Conservation (phyloP, 768 basidiomycete genomes). For the Leccinellum rugosiceps region DNA sequence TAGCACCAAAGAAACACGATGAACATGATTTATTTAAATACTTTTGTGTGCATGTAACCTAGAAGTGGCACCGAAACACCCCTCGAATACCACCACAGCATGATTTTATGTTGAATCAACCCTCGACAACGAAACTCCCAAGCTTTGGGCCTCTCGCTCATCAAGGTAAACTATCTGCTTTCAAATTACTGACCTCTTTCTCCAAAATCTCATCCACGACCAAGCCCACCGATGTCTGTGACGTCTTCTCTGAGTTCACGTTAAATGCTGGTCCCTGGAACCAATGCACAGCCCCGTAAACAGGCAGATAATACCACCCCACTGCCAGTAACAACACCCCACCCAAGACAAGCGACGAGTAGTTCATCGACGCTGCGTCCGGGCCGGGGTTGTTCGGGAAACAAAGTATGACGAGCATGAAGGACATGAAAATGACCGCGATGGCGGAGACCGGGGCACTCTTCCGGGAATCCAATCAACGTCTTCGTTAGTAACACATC, state of each 20-base stretch:
- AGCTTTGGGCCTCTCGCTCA: too few relatives aligned
- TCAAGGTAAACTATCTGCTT: neutral
- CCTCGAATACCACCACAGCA: too few relatives aligned
- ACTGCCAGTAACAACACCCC: constrained; percentile 56
- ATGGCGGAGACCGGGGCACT: constrained; percentile 50
- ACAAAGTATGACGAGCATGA: constrained; percentile 57
- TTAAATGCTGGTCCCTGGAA: constrained; percentile 59
- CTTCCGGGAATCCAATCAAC: constrained; percentile 25
- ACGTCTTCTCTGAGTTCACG: constrained; percentile 23
- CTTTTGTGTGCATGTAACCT: too few relatives aligned
- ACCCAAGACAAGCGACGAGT: constrained; percentile 60
- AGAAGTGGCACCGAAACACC: too few relatives aligned
- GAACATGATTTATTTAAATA: too few relatives aligned
- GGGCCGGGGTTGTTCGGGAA: constrained; percentile 55
- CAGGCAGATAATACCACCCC: constrained; percentile 63
- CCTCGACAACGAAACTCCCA: too few relatives aligned
- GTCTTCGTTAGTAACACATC: neutral
- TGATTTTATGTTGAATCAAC: too few relatives aligned
- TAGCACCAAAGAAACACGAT: too few relatives aligned
- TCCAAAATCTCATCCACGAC: neutral
- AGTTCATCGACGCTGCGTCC: constrained; percentile 57
- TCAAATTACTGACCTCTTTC: neutral
- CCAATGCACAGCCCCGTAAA: constrained; percentile 70
- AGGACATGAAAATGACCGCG: constrained; percentile 60
- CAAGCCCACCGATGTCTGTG: neutral